A percentile compares a stretch with the other conserved stretches of the same genome.
These are phyloP conservation scores for Holtermanniella nyarrowii DNA, from an alignment of 768 basidiomycete genomes.

Conservation along the genomic window DNA sequence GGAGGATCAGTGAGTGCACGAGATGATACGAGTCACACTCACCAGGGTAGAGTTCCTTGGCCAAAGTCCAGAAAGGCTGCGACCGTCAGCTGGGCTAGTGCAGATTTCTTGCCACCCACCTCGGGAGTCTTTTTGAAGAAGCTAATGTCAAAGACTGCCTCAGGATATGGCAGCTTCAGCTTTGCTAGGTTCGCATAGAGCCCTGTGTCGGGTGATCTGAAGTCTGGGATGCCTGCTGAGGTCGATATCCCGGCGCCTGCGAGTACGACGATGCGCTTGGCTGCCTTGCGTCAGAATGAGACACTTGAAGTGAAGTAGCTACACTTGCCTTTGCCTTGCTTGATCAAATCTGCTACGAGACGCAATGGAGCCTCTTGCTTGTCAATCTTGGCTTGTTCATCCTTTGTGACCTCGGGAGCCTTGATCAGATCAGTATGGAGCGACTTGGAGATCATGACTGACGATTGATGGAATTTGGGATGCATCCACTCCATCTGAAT, in stretches of 20 bases:
- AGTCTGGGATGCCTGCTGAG: slow-evolving; percentile 54
- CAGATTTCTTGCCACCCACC: slow-evolving; percentile 41
- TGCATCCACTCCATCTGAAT: no score
- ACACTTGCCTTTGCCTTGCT: no score
- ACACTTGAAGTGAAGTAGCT: no score
- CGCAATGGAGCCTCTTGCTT: no score
- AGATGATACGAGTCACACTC: slow-evolving; percentile 39
- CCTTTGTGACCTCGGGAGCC: no score
- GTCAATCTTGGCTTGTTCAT: no score
- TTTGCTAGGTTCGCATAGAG: slow-evolving; percentile 43
- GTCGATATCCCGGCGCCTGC: slow-evolving; percentile 33
- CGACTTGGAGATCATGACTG: no score
- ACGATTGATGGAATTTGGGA: no score
- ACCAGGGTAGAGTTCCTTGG: slow-evolving; percentile 85
- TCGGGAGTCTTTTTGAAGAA: slow-evolving; percentile 72
- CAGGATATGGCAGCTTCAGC: slow-evolving; percentile 61
- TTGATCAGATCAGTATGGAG: no score
- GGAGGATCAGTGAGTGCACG: not conserved
- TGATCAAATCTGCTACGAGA: no score
- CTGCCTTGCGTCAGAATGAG: no score
- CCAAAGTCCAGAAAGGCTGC: slow-evolving; percentile 65
- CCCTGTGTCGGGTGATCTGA: slow-evolving; percentile 74
- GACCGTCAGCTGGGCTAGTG: not conserved
- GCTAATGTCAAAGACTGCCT: slow-evolving; percentile 86
- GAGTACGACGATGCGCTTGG: slow-evolving; percentile 29